Conservation (phyloP, 805 yeast species). For the Yamadazyma tumulicola region DNA sequence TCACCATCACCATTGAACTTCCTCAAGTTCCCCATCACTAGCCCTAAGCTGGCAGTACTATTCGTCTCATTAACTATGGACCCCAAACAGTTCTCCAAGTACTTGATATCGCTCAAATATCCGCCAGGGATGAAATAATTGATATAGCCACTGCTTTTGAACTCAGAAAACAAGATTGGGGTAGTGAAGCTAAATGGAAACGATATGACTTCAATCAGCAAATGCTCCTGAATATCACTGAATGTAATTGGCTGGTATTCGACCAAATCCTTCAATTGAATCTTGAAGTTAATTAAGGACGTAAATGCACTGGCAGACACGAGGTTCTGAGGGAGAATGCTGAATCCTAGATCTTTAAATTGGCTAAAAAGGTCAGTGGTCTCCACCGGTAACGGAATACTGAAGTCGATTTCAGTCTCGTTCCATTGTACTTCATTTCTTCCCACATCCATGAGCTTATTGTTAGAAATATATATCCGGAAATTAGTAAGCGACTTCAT, state of each 20-base stretch:
- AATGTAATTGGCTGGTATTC: constrained; percentile 6
- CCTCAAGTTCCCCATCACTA: constrained; percentile 35
- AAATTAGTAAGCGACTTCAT: constrained; percentile 4
- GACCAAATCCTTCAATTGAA: not conserved
- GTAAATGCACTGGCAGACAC: constrained; percentile 2
- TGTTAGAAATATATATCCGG: constrained; percentile 10
- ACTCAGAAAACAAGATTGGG: constrained; percentile 25
- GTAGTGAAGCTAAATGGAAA: constrained; percentile 32
- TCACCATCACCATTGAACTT: constrained; percentile 47
- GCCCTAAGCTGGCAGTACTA: constrained; percentile 24
- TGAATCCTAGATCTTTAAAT: constrained; percentile 22
- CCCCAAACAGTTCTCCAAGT: constrained; percentile 46
- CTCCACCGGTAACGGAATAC: constrained; percentile 2
- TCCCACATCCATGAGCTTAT: constrained; percentile 5
- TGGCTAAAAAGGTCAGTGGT: constrained; percentile 9
- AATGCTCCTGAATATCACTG: constrained; percentile 1
- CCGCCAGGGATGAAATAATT: constrained; percentile 21
- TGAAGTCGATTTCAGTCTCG: constrained; percentile 9
- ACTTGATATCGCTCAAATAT: constrained; percentile 37
- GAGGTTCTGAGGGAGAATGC: constrained; percentile 18
- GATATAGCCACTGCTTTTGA: constrained; percentile 20
- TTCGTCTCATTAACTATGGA: constrained; percentile 21
- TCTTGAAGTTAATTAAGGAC: constrained; percentile 3
- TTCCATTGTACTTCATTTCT: constrained; percentile 15
- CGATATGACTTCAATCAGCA: constrained; percentile 14